Evolutionary conservation across 2,329 filamentous ascomycete genomes (phyloP).

Genomic region (Epichloe bromicola): DNA sequence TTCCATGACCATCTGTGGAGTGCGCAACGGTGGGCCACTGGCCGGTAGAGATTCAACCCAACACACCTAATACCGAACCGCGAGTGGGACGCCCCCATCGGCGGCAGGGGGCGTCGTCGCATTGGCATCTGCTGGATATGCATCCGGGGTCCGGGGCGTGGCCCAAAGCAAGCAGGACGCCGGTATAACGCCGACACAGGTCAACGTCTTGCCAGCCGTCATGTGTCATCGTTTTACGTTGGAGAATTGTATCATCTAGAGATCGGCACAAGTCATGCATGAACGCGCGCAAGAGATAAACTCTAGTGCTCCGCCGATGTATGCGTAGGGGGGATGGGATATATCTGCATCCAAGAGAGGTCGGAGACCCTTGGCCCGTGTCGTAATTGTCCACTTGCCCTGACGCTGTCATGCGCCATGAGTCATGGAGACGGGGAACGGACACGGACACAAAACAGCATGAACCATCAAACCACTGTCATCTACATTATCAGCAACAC

Average conservation of each 20-base stretch:
- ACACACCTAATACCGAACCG: background rate
- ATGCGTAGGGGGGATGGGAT: background rate
- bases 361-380: too few species aligned
- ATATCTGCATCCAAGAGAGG: background rate
- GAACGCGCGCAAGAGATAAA: background rate
- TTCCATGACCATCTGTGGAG: background rate
- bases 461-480: background rate
- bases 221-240: background rate
- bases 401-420: background rate
- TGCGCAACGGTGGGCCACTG: background rate
- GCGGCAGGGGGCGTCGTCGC: background rate
- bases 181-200: constrained; percentile 4
- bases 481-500: background rate
- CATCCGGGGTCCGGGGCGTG: background rate
- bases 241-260: background rate
- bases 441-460: background rate
- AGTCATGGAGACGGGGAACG: background rate
- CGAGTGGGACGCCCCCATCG: background rate
- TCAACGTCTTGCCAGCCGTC: background rate
- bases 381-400: background rate
- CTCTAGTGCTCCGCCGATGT: background rate
- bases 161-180: background rate
- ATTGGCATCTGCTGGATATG: constrained; percentile 1
- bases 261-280: constrained; percentile 1
- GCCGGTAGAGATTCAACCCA: background rate